Base-by-base conservation (phyloP, 306 rosid genomes). In the Prunus campanulata region DNA sequence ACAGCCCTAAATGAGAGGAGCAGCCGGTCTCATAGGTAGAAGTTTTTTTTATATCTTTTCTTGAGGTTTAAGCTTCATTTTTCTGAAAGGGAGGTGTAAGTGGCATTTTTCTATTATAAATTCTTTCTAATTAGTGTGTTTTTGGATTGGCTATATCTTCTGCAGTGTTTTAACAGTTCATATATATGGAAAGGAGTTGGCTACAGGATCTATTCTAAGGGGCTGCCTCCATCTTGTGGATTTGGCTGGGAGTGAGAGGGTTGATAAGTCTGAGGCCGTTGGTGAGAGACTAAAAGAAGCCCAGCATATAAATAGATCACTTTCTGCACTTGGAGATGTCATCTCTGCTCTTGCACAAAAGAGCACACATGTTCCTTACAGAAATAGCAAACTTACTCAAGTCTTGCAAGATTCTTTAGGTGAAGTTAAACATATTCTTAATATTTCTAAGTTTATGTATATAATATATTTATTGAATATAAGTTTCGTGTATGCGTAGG, bases 211-310 rank as follows among this genome's bases (percentile, higher is more conserved):
- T 63, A 75, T 85, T 79, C 93, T 89, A 42, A 89, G 84, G 76
- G 98, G 98, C 39, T 90, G 98, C 77, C 98, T 95, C 48, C 98
- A 95, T 85, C 95, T 95, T 18, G 97, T 95, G 78, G 98, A 95
- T 83, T 88, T 95, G 88, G 98, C 98, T 55, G 98, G 98, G 65
- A 95, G 98, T 39, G 97, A 95, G 83, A 92, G 98, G 77, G 97
- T 95, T 68, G 96, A 90, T 77, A 95, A 95, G 83, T 92, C 98
- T 11, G 98, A 95, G 86, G 98, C 97, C 30, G 96, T 86, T 22
- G 98, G 97, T 42, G 98, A 95, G 84, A 89, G 98, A 81, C 87
- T 95, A 69, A 95, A 89, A 84, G 98, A 95, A 79, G 98, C 98
- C 3, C 98, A 95, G 56, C 90, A 95, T 80, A 95, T 95, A 86